phyloP scores from a whole-genome alignment of 805 yeast species.

The Candida ortonii region DNA sequence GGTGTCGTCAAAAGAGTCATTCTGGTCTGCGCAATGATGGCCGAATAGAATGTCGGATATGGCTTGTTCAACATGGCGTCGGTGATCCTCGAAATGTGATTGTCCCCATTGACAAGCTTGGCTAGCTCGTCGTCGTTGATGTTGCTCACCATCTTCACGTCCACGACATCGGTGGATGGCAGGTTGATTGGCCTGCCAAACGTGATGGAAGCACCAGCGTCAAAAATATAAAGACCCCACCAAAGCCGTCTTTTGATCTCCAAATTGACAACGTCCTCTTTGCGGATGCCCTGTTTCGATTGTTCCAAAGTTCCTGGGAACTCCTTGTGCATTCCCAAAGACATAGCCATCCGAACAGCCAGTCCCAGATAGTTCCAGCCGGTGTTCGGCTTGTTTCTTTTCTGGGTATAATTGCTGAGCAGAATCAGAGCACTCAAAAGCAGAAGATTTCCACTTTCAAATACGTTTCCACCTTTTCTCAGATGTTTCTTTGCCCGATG shows the following conservation, averaged over 20 bases:
- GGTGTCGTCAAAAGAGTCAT: constrained; percentile 47
- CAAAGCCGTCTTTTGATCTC: constrained; percentile 61
- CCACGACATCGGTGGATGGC: constrained; percentile 46
- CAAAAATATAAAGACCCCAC: constrained; percentile 67
- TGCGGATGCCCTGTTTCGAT: constrained; percentile 9
- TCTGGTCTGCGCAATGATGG: constrained; percentile 52
- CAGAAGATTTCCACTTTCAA: constrained; percentile 60
- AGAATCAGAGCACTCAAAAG: constrained; percentile 51
- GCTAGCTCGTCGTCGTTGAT: constrained; percentile 43
- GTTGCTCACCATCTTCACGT: constrained; percentile 49
- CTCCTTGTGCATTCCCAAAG: constrained; percentile 60
- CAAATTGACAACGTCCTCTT: constrained; percentile 40
- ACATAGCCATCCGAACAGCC: constrained; percentile 64
- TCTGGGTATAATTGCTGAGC: constrained; percentile 59
- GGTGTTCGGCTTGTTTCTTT: constrained; percentile 63
- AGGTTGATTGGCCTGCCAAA: constrained; percentile 62
- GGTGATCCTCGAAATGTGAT: constrained; percentile 11
- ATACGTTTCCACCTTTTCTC: constrained; percentile 39
- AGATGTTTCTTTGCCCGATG: constrained; percentile 47
- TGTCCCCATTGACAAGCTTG: constrained; percentile 24
- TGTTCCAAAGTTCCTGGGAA: constrained; percentile 35
- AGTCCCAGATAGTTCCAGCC: constrained; percentile 68
- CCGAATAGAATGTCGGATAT: constrained; percentile 57
- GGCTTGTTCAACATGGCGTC: constrained; percentile 27
- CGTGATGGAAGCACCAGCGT: constrained; percentile 60